Evolutionary conservation across 768 basidiomycete species (phyloP).

Genomic region (Rhodocollybia butyracea): DNA sequence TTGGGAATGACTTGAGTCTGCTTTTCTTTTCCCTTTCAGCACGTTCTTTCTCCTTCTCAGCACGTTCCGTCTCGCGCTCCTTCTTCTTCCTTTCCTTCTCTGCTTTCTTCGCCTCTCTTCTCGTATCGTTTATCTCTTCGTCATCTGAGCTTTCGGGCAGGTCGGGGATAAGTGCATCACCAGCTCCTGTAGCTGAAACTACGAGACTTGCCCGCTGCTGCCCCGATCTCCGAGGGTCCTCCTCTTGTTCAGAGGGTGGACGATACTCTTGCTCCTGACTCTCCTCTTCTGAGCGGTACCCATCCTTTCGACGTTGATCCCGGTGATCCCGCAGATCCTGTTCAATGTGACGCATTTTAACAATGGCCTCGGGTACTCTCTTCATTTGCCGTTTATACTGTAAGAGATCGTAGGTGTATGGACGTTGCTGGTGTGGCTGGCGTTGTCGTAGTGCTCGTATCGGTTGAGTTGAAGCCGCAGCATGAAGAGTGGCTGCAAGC

Average conservation of each 20-base stretch:
- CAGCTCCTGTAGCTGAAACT: background rate
- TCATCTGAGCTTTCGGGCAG: background rate
- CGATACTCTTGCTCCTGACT: slow-evolving; percentile 11
- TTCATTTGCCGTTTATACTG: slow-evolving; percentile 51
- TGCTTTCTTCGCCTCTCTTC: background rate
- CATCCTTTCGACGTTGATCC: slow-evolving; percentile 18
- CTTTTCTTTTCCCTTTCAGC: background rate
- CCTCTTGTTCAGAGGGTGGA: background rate
- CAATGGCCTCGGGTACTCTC: slow-evolving; percentile 63
- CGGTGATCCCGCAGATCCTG: slow-evolving; percentile 20
- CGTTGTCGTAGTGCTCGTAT: slow-evolving; percentile 59
- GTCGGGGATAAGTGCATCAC: background rate
- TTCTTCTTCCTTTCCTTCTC: background rate
- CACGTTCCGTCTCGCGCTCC: background rate
- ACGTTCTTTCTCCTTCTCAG: background rate
- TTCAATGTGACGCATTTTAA: slow-evolving; percentile 43
- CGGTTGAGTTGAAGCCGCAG: background rate
- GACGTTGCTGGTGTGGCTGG: slow-evolving; percentile 52
- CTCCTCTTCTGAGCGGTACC: slow-evolving; percentile 16
- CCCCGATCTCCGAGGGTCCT: background rate
- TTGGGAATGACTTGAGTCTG: background rate
- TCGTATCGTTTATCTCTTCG: background rate
- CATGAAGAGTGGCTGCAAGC: background rate
- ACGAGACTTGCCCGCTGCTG: background rate
- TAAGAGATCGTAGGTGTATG: slow-evolving; percentile 55